These are phyloP conservation scores for Exophiala calicioides DNA, from an alignment of 2,329 filamentous ascomycete species.

Conservation along the genomic window DNA sequence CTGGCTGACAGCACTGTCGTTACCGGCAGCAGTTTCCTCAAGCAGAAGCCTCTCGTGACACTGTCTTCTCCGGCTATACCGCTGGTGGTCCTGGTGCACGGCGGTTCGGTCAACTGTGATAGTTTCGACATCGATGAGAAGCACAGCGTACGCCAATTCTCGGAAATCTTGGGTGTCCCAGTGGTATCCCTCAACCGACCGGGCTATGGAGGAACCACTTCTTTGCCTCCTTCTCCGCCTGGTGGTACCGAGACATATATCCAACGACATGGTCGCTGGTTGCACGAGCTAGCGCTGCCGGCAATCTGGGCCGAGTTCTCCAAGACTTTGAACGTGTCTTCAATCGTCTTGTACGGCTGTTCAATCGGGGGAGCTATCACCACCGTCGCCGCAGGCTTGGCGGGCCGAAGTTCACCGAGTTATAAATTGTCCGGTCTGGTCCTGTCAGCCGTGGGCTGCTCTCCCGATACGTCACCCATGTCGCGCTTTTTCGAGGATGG, in stretches of 20 bases:
- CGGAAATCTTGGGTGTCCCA: slow-evolving; percentile 6
- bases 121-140: slow-evolving; percentile 11
- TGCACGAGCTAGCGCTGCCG: slow-evolving; percentile 6
- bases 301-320: slow-evolving; percentile 5
- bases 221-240: background rate
- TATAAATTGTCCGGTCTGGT: slow-evolving; percentile 9
- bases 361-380: slow-evolving; percentile 12
- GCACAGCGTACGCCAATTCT: slow-evolving; percentile 2
- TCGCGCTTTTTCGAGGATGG: background rate
- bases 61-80: background rate
- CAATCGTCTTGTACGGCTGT: slow-evolving; percentile 10
- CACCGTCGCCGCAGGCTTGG: slow-evolving; percentile 1
- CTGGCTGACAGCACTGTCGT: slow-evolving; percentile 1
- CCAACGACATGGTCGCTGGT: slow-evolving; percentile 5
- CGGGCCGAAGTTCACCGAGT: background rate
- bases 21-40: slow-evolving; percentile 6
- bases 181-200: slow-evolving; percentile 10
- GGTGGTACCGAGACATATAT: slow-evolving; percentile 1
- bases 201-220: slow-evolving; percentile 9
- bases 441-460: background rate
- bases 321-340: background rate
- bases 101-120: slow-evolving; percentile 2
- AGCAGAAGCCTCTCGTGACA: background rate
- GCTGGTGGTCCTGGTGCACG: slow-evolving; percentile 10
- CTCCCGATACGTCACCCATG: background rate